These are phyloP conservation scores for Xerocomus spinulosus DNA, from an alignment of 768 basidiomycete species.

Conservation along the genomic window DNA sequence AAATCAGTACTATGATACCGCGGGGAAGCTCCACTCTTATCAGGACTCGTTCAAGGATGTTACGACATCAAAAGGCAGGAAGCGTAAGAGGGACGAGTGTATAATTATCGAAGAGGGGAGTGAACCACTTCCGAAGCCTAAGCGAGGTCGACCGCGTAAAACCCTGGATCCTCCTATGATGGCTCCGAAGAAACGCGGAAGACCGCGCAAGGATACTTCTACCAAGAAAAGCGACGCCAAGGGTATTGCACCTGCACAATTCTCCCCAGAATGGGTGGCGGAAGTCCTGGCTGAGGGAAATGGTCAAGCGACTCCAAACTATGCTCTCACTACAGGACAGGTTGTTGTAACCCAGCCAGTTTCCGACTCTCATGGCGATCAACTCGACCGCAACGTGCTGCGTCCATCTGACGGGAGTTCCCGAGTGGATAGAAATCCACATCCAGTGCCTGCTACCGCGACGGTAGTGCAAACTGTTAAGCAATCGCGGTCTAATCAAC, in stretches of 20 bases:
- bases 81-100: constrained; percentile 30
- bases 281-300: neutral
- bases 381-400: neutral
- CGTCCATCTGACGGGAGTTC: neutral
- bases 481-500: neutral
- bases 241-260: constrained; percentile 2
- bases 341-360: neutral
- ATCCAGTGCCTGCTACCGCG: neutral
- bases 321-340: neutral
- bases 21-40: constrained; percentile 38
- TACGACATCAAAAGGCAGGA: constrained; percentile 20
- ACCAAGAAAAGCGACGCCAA: constrained; percentile 1
- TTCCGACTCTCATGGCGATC: neutral
- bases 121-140: constrained; percentile 29
- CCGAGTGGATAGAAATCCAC: neutral
- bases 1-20: constrained; percentile 52
- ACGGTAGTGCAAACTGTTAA: neutral
- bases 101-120: constrained; percentile 13
- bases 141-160: constrained; percentile 57
- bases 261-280: constrained; percentile 1
- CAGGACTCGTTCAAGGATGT: constrained; percentile 48
- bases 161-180: constrained; percentile 5
- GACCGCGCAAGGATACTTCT: constrained; percentile 30
- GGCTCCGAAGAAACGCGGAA: constrained; percentile 34
- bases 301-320: neutral